Conservation (phyloP, 75 land plant genomes). For the Ceratopteris richardii region DNA sequence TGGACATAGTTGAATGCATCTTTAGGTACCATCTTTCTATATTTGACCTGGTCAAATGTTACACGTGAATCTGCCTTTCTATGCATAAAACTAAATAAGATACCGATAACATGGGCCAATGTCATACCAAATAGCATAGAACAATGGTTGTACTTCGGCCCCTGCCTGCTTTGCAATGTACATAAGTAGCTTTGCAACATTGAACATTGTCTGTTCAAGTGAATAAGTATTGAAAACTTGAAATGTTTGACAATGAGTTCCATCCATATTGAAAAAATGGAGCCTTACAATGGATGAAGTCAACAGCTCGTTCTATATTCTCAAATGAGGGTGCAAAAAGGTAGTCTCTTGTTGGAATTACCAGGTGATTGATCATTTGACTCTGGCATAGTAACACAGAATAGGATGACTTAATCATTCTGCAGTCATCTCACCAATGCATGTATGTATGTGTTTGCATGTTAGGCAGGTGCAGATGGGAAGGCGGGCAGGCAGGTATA, state of each 20-base stretch:
- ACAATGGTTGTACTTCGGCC: conserved; percentile 96
- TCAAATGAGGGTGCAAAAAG: conserved; percentile 79
- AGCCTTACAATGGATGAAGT: conserved; percentile 87
- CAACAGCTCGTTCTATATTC: conserved; percentile 68
- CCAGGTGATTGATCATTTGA: conserved; percentile 70
- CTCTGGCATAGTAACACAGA: conserved; percentile 26
- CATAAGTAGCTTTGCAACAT: conserved; percentile 62
- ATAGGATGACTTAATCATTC: neutral
- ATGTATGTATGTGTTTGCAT: neutral
- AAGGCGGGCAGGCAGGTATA: too few relatives aligned
- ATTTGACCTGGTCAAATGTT: conserved; percentile 74
- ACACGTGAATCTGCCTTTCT: too few relatives aligned
- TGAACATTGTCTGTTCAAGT: conserved; percentile 65
- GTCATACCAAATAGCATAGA: conserved; percentile 73
- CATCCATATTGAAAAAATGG: too few relatives aligned
- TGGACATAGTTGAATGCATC: conserved; percentile 60
- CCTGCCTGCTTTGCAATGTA: conserved; percentile 95
- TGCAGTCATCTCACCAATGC: too few relatives aligned
- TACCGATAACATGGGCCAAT: too few relatives aligned
- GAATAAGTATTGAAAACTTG: neutral
- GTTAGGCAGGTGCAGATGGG: too few relatives aligned
- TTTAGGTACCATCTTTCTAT: conserved; percentile 80
- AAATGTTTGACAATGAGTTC: too few relatives aligned
- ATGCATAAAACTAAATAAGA: too few relatives aligned
- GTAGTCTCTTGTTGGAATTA: conserved; percentile 92